These are phyloP conservation scores for Alternaria gansuensis DNA, from an alignment of 2,329 filamentous ascomycete genomes.

Conservation along the genomic window DNA sequence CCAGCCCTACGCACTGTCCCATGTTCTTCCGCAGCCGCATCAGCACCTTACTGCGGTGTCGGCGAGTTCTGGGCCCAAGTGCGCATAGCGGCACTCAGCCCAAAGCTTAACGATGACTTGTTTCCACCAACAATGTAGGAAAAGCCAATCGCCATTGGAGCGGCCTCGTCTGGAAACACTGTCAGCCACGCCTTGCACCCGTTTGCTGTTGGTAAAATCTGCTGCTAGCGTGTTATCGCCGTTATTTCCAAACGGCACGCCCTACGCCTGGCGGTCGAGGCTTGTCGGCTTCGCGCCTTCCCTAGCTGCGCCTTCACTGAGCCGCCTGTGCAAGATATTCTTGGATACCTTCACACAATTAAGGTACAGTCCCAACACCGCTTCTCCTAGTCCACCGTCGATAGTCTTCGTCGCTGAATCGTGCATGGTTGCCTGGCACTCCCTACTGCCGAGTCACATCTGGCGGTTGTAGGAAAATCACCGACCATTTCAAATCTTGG, in stretches of 20 bases:
- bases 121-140: constrained; percentile 3
- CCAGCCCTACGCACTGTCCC: constrained; percentile 42
- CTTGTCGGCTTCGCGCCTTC: constrained; percentile 19
- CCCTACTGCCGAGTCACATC: background rate
- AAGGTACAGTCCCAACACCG: background rate
- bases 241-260: constrained; percentile 25
- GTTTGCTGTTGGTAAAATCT: constrained; percentile 10
- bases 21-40: constrained; percentile 41
- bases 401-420: background rate
- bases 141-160: constrained; percentile 20
- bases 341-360: background rate
- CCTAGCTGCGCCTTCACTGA: constrained; percentile 33
- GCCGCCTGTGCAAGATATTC: constrained; percentile 13
- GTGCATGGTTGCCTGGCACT: background rate
- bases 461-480: background rate
- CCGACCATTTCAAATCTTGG: background rate
- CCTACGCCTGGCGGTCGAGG: constrained; percentile 31
- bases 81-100: constrained; percentile 33
- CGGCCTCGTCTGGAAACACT: constrained; percentile 13
- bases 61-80: constrained; percentile 30
- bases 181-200: constrained; percentile 7
- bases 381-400: background rate
- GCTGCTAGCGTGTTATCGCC: constrained; percentile 14
- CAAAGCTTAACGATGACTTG: constrained; percentile 34
- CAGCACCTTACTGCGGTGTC: constrained; percentile 43